Base-by-base conservation (phyloP, 164 flowering plant species). In the Buxus sempervirens region DNA sequence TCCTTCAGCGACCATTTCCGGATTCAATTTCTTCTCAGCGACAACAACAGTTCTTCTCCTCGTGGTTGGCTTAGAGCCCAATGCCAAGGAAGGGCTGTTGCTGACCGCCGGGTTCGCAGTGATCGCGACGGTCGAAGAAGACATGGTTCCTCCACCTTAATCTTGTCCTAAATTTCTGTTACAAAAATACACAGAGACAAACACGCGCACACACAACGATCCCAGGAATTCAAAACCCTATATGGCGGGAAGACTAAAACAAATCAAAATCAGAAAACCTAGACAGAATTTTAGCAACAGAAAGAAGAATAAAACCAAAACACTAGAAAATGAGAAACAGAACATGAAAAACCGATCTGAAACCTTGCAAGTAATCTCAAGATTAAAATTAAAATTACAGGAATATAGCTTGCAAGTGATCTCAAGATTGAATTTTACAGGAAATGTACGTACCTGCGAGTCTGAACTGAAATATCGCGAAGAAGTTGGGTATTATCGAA, bases 111-210 rank as follows among this genome's bases (percentile, higher is more conserved):
- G 83, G 69, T 86, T 87, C 13, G 93, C 85, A 53, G 88, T 78
- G 49, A 86, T 72, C 19, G 97, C 87, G 5, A 85, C 85, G 13
- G 95, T 85, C n/a, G 98, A 86, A 48, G 90, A 77, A 23, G 96
- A 86, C 96, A 90, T 84, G 7, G 1, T 63, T 55, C 36, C 14
- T 41, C 26, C 1, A 13, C 65, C 19, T 41, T 12, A 1, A 13
- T 23, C 12, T 41, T 20, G 21, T 6, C 48, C 32, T 18, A 20
- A 42, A 42, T 20, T 45, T 45, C 51, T 45, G 51, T 10, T 5
- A 45, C 38, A 3, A 32, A 32, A 32, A 32, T 7, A 32, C 38
- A 32, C 38, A 32, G n/a, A n/a, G n/a, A n/a, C n/a, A n/a, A n/a
- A n/a, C 7, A 32, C 38, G 7, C 7, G 38, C 38, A 32, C 38